Evolutionary conservation across 2,329 filamentous ascomycete genomes (phyloP).

Genomic region (Sporothrix pseudoabietina): DNA sequence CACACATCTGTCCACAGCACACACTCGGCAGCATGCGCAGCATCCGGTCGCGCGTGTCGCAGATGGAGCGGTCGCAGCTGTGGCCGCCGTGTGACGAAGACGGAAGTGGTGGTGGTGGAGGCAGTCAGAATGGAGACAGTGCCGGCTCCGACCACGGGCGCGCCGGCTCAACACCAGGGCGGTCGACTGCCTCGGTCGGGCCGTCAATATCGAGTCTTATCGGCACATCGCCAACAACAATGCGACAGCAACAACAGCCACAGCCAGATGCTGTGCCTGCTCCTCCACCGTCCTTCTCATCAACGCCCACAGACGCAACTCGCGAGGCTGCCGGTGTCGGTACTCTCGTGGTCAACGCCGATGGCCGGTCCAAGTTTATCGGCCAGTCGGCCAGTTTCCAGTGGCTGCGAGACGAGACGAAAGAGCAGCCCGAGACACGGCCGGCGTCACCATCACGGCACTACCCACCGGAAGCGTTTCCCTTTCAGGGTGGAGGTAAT

Average conservation of each 20-base stretch:
- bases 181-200: neutral
- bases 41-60: conserved; percentile 20
- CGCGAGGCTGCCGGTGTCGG: conserved; percentile 16
- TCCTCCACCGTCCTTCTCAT: neutral
- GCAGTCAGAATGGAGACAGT: neutral
- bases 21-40: conserved; percentile 24
- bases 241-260: neutral
- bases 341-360: conserved; percentile 19
- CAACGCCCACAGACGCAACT: neutral
- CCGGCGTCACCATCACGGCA: neutral
- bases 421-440: conserved; percentile 17
- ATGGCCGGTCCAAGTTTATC: conserved; percentile 24
- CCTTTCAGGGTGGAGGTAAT: neutral
- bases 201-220: neutral
- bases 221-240: neutral
- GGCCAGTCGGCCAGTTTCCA: conserved; percentile 25
- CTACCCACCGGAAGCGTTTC: conserved; percentile 5
- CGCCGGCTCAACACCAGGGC: neutral
- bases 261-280: neutral
- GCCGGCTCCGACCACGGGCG: neutral
- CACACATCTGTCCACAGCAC: conserved; percentile 21
- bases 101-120: neutral
- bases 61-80: neutral
- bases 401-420: conserved; percentile 23
- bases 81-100: neutral